phyloP scores from a whole-genome alignment of 805 yeast species.

The Vanderwaltozyma tropicalis region DNA sequence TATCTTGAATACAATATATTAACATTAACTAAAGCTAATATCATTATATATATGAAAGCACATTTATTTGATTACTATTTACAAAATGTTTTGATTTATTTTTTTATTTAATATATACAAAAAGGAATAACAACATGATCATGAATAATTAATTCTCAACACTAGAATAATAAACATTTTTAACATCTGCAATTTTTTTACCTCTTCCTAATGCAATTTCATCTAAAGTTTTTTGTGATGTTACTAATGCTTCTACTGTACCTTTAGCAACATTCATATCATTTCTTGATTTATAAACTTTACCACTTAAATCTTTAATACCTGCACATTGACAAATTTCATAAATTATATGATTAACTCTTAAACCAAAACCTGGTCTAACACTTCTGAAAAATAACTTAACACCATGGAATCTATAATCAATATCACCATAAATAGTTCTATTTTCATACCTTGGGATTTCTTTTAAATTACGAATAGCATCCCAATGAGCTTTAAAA shows the following conservation, averaged over 20 bases:
- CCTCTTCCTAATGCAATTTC: conserved; percentile 89
- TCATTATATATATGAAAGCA: too few species aligned
- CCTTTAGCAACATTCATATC: conserved; percentile 91
- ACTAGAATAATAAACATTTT: conserved; percentile 71
- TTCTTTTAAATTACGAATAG: conserved; percentile 71
- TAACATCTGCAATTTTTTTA: conserved; percentile 85
- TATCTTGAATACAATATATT: too few species aligned
- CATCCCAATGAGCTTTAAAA: conserved; percentile 84
- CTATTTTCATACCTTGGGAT: conserved; percentile 85
- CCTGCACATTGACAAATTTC: conserved; percentile 92
- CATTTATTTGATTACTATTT: neutral
- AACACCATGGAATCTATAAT: conserved; percentile 79
- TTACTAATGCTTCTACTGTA: conserved; percentile 65
- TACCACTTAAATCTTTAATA: conserved; percentile 84
- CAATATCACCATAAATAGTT: conserved; percentile 78
- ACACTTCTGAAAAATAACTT: conserved; percentile 73
- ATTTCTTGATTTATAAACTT: conserved; percentile 86
- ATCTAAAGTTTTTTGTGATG: conserved; percentile 69
- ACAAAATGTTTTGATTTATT: neutral
- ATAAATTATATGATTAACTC: conserved; percentile 82
- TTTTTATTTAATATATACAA: neutral
- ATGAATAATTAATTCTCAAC: conserved; percentile 10
- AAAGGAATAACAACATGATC: neutral
- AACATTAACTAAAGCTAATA: too few species aligned
- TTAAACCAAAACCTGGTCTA: conserved; percentile 86